Evolutionary conservation across 2,329 filamentous ascomycete species (phyloP).

Genomic region (Dactylellina sp.): DNA sequence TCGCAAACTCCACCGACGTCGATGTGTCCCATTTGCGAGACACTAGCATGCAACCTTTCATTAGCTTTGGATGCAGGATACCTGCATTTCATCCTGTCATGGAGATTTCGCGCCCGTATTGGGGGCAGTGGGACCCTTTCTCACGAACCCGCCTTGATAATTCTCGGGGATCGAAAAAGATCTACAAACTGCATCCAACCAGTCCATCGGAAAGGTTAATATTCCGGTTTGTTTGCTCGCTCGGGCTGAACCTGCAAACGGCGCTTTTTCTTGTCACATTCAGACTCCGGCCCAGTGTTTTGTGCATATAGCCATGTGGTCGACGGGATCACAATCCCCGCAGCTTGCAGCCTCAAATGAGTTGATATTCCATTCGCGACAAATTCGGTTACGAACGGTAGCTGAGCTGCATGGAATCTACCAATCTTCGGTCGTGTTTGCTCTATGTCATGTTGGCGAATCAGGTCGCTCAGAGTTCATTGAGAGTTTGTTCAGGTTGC

Average conservation of each 20-base stretch:
- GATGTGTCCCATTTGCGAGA: slow-evolving; percentile 4
- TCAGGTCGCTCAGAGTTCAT: not conserved
- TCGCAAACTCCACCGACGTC: slow-evolving; percentile 33
- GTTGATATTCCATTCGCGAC: slow-evolving; percentile 30
- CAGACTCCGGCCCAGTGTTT: not conserved
- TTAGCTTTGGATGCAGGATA: slow-evolving; percentile 40
- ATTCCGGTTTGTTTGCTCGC: slow-evolving; percentile 28
- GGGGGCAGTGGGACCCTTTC: too few relatives aligned
- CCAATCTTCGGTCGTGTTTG: slow-evolving; percentile 25
- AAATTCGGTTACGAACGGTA: slow-evolving; percentile 14
- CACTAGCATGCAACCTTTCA: slow-evolving; percentile 5
- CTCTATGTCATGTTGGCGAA: slow-evolving; percentile 23
- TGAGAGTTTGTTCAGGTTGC: not conserved
- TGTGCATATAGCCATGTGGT: slow-evolving; percentile 44
- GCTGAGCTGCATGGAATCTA: slow-evolving; percentile 14
- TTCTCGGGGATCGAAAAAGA: slow-evolving; percentile 19
- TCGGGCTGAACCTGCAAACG: slow-evolving; percentile 36
- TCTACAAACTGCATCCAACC: slow-evolving; percentile 40
- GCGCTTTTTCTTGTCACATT: slow-evolving; percentile 27
- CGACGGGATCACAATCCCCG: slow-evolving; percentile 24
- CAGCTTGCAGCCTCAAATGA: slow-evolving; percentile 26
- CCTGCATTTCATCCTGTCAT: slow-evolving; percentile 26
- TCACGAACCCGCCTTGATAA: slow-evolving; percentile 1
- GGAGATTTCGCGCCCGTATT: slow-evolving; percentile 17
- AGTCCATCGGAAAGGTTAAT: slow-evolving; percentile 38